Base-by-base conservation (phyloP, 495 filamentous ascomycete genomes). In the Trichoderma erinaceum region DNA sequence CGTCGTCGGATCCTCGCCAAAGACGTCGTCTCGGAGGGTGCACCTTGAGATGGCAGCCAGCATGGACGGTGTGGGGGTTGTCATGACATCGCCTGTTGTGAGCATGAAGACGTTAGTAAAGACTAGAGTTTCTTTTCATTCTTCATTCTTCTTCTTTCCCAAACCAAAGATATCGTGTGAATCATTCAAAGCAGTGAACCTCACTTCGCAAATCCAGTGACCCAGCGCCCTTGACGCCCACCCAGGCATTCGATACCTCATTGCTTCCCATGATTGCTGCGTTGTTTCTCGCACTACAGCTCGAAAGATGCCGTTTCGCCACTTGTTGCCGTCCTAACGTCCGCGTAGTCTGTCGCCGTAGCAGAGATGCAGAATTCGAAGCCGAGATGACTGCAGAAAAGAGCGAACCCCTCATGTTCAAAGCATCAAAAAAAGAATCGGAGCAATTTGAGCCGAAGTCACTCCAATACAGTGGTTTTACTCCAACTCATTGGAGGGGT, bases 1-100 rank as follows among this genome's bases (percentile, higher is more conserved):
- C 32, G 93, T 97, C 0, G 90, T 92, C 0, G 87, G 83, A 75
- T 96, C 93, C 77, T 94, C 91, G 52, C 81, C 71, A 76, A 94
- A 94, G 70, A 97, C 92, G 70, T 97, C 93, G 75, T 97, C 93
- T 38, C 89, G 78, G 50, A 92, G 78, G 7, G 85, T 86, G 64
- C 83, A 81, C 12, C 77, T 78, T 69, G 83, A 75, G 70, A 90
- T 85, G 1, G 87, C 84, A 46, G 82, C 77, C 18, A 97, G 88
- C 93, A 97, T 97, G 13, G 88, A 84, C 5, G 82, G 66, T 48
- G 92, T 96, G 2, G 94, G 93, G 0, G 92, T 93, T 10, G 94
- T 98, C 79, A 93, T 85, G 29, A 89, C 90, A 73, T 98, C 93
- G 77, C 85, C 56, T 61, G 16, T 15, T 11, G 6, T 1, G 27